Base-by-base conservation (phyloP, 306 rosid species). In the Heteromeles arbutifolia region DNA sequence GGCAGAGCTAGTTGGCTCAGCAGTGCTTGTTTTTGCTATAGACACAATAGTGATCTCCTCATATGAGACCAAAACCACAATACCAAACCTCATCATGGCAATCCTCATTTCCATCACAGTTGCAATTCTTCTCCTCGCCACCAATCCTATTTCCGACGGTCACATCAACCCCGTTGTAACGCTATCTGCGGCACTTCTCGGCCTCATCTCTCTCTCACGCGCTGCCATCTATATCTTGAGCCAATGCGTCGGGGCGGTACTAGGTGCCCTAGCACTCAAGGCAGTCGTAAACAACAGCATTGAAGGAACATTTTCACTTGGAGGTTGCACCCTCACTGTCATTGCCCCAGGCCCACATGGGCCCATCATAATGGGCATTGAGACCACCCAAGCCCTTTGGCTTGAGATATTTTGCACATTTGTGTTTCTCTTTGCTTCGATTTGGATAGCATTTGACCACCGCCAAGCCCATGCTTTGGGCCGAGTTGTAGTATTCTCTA, bases 241-340 rank as follows among this genome's bases (percentile, higher is more conserved):
- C 13, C 85, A 78, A 34, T 84, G 87, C 8, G 50, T 13, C 1
- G 81, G 87, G 18, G 83, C 73, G 1, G 34, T 84, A 19, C 32
- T 81, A 4, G 87, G 87, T n/a, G 85, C 85, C 15, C 78, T 84
- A 9, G 87, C 87, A 10, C 83, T 84, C 32, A 84, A 81, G 73
- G 83, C 83, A 15, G 85, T 84, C 63, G 65, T 81, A 12, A 78
- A 28, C 76, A 74, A 65, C 66, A 69, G 57, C 72, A 71, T 78
- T 13, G 83, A 77, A 44, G 70, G 71, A 0, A 21, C 69, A 3
- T 84, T 74, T 71, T 81, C 87, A 2, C 83, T 84, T n/a, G 87
- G 87, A 48, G 87, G 87, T 12, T 84, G 87, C 65, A 84, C 87
- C 0, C 85, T 81, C 44, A 75, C 72, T 10, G 88, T 81, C 12